These are phyloP conservation scores for Hypoxylon lenormandii DNA, from an alignment of 495 filamentous ascomycete genomes.

Conservation along the genomic window DNA sequence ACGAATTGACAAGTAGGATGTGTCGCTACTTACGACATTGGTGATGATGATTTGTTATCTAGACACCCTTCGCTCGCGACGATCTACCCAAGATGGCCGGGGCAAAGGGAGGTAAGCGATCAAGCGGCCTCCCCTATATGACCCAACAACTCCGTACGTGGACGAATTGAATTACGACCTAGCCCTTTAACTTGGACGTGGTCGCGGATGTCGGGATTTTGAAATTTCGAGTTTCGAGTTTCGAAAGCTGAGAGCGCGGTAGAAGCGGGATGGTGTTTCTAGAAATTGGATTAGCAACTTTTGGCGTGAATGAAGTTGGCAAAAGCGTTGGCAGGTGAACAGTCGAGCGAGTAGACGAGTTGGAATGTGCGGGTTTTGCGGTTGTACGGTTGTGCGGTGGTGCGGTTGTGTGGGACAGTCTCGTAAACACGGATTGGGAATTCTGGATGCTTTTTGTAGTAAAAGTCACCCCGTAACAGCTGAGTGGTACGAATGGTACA, in stretches of 20 bases:
- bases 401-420: conserved; percentile 27
- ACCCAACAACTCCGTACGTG: conserved; percentile 23
- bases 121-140: conserved; percentile 13
- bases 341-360: background rate
- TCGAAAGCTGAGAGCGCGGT: conserved; percentile 7
- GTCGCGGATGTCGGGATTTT: conserved; percentile 4
- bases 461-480: conserved; percentile 21
- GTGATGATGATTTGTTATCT: conserved; percentile 52
- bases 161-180: conserved; percentile 25
- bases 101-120: conserved; percentile 49
- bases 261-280: conserved; percentile 22
- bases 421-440: conserved; percentile 18
- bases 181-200: conserved; percentile 6
- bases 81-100: conserved; percentile 55
- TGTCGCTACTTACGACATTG: conserved; percentile 63
- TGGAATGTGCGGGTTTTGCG: conserved; percentile 1
- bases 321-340: background rate
- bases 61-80: conserved; percentile 58
- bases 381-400: background rate
- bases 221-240: conserved; percentile 1
- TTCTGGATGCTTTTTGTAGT: conserved; percentile 35
- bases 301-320: background rate
- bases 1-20: conserved; percentile 22
- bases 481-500: conserved; percentile 7
- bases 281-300: conserved; percentile 28